Conservation (phyloP, 192 early-diverging fungal genomes). For the Rhizophagus clarus region DNA sequence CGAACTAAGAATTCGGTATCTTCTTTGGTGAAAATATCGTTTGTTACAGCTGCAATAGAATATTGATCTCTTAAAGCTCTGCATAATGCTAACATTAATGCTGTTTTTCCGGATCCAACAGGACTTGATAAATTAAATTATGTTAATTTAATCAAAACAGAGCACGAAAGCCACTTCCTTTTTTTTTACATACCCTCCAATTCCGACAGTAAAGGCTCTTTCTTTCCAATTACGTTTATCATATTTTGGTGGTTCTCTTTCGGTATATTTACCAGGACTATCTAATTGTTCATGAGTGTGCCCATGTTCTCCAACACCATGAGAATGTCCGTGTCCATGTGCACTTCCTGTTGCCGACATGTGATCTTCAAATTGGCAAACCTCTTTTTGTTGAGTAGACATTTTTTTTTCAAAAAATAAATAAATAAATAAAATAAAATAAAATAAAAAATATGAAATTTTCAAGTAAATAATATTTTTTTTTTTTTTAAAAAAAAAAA, state of each 20-base stretch:
- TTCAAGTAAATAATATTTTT: too few species aligned
- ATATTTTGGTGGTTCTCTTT: slow-evolving; percentile 74
- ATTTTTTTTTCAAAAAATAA: not conserved
- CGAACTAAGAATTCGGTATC: slow-evolving; percentile 94
- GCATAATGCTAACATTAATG: slow-evolving; percentile 90
- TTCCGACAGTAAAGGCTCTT: slow-evolving; percentile 92
- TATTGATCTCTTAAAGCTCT: slow-evolving; percentile 75
- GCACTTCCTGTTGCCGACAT: slow-evolving; percentile 35
- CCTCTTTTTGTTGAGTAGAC: slow-evolving; percentile 13
- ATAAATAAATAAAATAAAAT: not conserved
- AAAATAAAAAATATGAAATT: not conserved
- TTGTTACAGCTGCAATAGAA: slow-evolving; percentile 91
- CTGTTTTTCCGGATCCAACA: slow-evolving; percentile 95
- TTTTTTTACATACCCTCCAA: slow-evolving; percentile 70
- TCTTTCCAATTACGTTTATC: slow-evolving; percentile 84
- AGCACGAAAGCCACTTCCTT: not conserved
- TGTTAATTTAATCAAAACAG: slow-evolving; percentile 14
- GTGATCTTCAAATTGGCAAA: slow-evolving; percentile 57
- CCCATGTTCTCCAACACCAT: slow-evolving; percentile 72
- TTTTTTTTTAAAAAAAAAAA: too few species aligned
- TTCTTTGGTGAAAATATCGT: slow-evolving; percentile 97
- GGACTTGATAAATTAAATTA: slow-evolving; percentile 55
- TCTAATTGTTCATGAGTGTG: slow-evolving; percentile 93
- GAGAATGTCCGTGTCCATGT: slow-evolving; percentile 52
- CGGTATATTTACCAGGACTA: slow-evolving; percentile 78